Evolutionary conservation across 306 rosid genomes (phyloP).

Genomic region (Ochetophila trinervis): DNA sequence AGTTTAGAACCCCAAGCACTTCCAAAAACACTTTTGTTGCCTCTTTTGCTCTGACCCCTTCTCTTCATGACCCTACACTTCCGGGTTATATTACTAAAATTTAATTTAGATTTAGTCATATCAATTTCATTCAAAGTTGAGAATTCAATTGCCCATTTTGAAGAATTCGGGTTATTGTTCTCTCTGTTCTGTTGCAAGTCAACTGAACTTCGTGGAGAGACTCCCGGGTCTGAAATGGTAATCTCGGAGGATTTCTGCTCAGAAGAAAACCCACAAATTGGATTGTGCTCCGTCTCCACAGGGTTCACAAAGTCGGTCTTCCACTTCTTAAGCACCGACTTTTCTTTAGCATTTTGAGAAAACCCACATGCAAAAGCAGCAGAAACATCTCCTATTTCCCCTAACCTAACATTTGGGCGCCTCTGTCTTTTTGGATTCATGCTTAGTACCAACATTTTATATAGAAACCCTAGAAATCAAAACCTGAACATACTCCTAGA

Average conservation of each 20-base stretch:
- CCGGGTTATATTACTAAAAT: constrained; percentile 31
- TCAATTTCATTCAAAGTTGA: constrained; percentile 8
- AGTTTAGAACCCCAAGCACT: constrained; percentile 32
- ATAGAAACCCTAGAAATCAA: constrained; percentile 10
- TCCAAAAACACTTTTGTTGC: constrained; percentile 11
- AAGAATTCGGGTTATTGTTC: constrained; percentile 40
- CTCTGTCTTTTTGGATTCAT: constrained; percentile 40
- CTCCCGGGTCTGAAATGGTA: constrained; percentile 23
- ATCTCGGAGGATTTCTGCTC: constrained; percentile 13
- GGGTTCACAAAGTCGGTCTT: constrained; percentile 15
- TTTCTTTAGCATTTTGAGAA: constrained; percentile 21
- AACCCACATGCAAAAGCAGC: constrained; percentile 43
- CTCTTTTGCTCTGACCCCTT: constrained; percentile 18
- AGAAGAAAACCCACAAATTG: constrained; percentile 13
- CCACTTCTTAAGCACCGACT: constrained; percentile 28
- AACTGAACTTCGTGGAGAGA: constrained; percentile 25
- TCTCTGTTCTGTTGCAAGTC: constrained; percentile 34
- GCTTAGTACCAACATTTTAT: constrained; percentile 31
- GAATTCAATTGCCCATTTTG: constrained; percentile 16
- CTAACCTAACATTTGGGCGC: constrained; percentile 46
- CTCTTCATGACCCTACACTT: constrained; percentile 42
- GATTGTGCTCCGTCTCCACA: constrained; percentile 11
- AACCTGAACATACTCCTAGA: constrained; percentile 19
- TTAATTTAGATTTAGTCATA: constrained; percentile 13
- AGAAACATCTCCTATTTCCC: constrained; percentile 41